These are phyloP conservation scores for Verticillium longisporum DNA, from an alignment of 2,329 filamentous ascomycete species.

Conservation along the genomic window DNA sequence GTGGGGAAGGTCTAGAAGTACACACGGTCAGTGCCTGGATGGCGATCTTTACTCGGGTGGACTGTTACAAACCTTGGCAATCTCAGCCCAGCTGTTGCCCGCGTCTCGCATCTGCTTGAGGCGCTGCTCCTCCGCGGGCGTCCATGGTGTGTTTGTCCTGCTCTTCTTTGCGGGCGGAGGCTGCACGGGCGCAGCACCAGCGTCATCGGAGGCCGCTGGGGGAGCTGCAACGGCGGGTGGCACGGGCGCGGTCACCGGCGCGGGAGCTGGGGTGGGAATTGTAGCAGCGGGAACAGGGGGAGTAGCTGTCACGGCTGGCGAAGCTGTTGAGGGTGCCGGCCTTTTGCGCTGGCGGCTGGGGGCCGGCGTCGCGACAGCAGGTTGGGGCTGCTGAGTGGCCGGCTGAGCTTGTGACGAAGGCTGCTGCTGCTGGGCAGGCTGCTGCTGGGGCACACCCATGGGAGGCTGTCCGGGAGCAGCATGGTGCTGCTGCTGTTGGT, in stretches of 20 bases:
- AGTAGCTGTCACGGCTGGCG: slow-evolving; percentile 21
- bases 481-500: slow-evolving; percentile 17
- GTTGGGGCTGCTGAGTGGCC: slow-evolving; percentile 25
- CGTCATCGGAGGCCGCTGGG: slow-evolving; percentile 20
- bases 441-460: slow-evolving; percentile 12
- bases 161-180: slow-evolving; percentile 77
- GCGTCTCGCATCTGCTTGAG: slow-evolving; percentile 92
- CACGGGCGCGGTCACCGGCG: slow-evolving; percentile 3
- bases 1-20: slow-evolving; percentile 73
- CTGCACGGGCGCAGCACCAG: slow-evolving; percentile 20
- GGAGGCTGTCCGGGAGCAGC: slow-evolving; percentile 13
- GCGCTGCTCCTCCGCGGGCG: slow-evolving; percentile 83
- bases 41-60: neutral
- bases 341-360: slow-evolving; percentile 33
- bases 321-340: slow-evolving; percentile 23
- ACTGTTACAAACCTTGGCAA: slow-evolving; percentile 69
- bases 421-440: slow-evolving; percentile 21
- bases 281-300: slow-evolving; percentile 27
- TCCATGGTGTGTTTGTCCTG: slow-evolving; percentile 98
- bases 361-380: slow-evolving; percentile 21
- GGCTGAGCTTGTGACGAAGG: slow-evolving; percentile 27
- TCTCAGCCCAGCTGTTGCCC: slow-evolving; percentile 94
- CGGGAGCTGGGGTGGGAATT: slow-evolving; percentile 16
- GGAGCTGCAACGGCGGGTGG: slow-evolving; percentile 22
- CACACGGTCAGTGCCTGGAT: neutral